phyloP scores from a whole-genome alignment of 805 yeast species.

The Candida patagonica region DNA sequence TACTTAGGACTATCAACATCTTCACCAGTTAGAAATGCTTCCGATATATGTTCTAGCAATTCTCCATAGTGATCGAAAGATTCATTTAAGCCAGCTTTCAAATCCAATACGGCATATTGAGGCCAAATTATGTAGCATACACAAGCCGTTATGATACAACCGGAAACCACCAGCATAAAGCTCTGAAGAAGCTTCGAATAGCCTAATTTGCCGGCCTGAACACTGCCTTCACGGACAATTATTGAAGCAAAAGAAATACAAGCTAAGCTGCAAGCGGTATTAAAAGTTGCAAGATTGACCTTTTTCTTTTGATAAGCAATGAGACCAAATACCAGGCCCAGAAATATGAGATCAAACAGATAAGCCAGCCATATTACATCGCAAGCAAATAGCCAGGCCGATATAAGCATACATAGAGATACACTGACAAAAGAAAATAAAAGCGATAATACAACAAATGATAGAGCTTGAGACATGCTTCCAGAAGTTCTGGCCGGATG shows the following conservation, averaged over 20 bases:
- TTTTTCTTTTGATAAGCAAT: conserved; percentile 63
- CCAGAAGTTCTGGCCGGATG: conserved; percentile 76
- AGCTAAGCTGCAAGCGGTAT: conserved; percentile 73
- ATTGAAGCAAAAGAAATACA: conserved; percentile 63
- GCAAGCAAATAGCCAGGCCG: conserved; percentile 36
- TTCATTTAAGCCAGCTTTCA: conserved; percentile 40
- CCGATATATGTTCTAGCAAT: conserved; percentile 37
- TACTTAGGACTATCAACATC: conserved; percentile 28
- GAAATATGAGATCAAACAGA: conserved; percentile 41
- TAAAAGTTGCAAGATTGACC: conserved; percentile 58
- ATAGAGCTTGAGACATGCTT: conserved; percentile 64
- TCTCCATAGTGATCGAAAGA: conserved; percentile 45
- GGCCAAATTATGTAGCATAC: conserved; percentile 63
- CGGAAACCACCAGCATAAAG: conserved; percentile 48
- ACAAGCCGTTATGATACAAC: conserved; percentile 49
- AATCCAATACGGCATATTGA: conserved; percentile 39
- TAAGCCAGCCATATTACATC: conserved; percentile 44
- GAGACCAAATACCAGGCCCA: conserved; percentile 50
- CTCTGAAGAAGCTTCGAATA: conserved; percentile 43
- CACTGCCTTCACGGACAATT: conserved; percentile 63
- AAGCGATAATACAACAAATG: conserved; percentile 50
- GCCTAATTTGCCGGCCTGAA: conserved; percentile 50
- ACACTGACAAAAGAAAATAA: conserved; percentile 46
- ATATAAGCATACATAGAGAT: conserved; percentile 40
- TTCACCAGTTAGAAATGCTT: conserved; percentile 42